Conservation (phyloP, 352 stramenopile genomes). For the Blastocystis sp. region DNA sequence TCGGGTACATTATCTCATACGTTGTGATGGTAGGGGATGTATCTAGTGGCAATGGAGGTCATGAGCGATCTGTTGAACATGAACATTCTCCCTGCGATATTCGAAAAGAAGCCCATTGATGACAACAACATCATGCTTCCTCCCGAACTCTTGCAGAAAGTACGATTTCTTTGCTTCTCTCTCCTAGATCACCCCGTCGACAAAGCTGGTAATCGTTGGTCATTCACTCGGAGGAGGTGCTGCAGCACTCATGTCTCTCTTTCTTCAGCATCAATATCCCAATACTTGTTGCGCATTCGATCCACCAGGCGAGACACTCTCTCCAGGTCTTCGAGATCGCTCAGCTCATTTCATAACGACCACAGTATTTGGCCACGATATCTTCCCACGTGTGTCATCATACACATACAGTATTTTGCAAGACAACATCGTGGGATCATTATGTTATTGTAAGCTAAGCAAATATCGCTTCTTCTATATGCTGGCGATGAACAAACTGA, state of each 20-base stretch:
- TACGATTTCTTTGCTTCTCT: not conserved
- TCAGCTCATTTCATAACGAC: conserved; percentile 20
- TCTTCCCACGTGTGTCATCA: conserved; percentile 33
- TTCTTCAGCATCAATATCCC: conserved; percentile 15
- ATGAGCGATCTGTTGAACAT: not conserved
- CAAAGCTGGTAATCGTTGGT: conserved; percentile 29
- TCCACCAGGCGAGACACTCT: conserved; percentile 26
- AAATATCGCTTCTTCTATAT: not conserved
- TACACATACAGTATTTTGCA: conserved; percentile 25
- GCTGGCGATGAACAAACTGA: not conserved
- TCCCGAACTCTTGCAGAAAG: not conserved
- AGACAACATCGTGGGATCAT: conserved; percentile 20
- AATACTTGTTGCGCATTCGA: conserved; percentile 42
- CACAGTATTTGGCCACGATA: conserved; percentile 51
- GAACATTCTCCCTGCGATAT: not conserved
- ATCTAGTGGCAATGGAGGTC: conserved; percentile 21
- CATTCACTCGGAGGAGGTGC: conserved; percentile 33
- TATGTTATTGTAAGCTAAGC: not conserved
- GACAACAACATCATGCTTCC: not conserved
- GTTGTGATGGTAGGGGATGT: not conserved
- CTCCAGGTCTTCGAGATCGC: not conserved
- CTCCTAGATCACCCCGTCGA: not conserved
- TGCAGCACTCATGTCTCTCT: conserved; percentile 7
- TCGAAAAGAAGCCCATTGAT: not conserved
- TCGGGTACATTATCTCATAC: not conserved